Evolutionary conservation across 352 stramenopile genomes (phyloP).

Genomic region (Globisporangium lucens): DNA sequence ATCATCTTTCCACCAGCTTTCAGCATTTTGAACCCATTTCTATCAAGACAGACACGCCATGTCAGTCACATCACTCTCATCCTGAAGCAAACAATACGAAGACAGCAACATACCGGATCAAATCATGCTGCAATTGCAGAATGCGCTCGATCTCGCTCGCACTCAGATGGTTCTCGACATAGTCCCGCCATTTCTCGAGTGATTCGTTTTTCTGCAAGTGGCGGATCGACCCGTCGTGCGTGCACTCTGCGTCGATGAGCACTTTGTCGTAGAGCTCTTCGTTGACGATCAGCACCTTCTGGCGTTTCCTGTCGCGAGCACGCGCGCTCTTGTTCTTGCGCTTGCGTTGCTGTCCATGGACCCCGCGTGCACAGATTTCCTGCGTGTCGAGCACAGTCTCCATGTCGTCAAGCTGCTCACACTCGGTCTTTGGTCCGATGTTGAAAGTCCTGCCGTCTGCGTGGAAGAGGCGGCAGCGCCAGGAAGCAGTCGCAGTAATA

Average conservation of each 20-base stretch:
- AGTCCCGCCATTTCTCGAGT: constrained; percentile 66
- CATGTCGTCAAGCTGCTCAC: constrained; percentile 28
- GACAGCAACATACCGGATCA: constrained; percentile 37
- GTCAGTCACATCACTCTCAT: background rate
- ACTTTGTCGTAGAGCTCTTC: constrained; percentile 89
- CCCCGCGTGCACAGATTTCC: constrained; percentile 46
- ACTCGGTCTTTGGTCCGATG: constrained; percentile 52
- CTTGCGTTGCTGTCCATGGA: constrained; percentile 56
- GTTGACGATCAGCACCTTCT: constrained; percentile 27
- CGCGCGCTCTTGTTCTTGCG: constrained; percentile 91
- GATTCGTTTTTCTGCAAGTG: constrained; percentile 79
- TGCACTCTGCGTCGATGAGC: constrained; percentile 95
- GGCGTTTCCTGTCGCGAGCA: constrained; percentile 47
- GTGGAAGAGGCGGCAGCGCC: constrained; percentile 74
- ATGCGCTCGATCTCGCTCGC: constrained; percentile 52
- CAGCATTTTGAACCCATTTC: constrained; percentile 89
- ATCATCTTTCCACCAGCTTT: constrained; percentile 86
- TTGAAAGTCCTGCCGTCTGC: constrained; percentile 76
- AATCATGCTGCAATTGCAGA: constrained; percentile 46
- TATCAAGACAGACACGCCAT: constrained; percentile 6
- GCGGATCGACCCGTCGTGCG: constrained; percentile 91
- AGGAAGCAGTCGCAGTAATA: constrained; percentile 12
- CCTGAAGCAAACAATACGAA: background rate
- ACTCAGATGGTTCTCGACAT: constrained; percentile 72
- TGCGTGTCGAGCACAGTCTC: constrained; percentile 66